phyloP scores from a whole-genome alignment of 148 eudicot genomes.

The Rhododendron griersonianum region DNA sequence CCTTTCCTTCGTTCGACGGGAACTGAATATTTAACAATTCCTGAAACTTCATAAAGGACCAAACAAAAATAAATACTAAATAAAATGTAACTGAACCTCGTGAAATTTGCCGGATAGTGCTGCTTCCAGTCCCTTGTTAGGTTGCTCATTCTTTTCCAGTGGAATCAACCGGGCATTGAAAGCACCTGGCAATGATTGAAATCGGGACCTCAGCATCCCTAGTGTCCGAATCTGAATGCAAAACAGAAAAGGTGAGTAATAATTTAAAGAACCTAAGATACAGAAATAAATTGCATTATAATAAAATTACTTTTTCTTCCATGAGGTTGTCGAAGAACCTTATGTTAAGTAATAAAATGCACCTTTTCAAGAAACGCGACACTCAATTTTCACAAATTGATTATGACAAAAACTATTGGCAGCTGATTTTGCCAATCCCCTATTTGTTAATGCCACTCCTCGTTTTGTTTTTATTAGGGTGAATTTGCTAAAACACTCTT shows the following conservation, averaged over 20 bases:
- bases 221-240: constrained; percentile 54
- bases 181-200: constrained; percentile 54
- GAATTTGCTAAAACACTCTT: too few species aligned
- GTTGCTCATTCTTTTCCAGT: constrained; percentile 29
- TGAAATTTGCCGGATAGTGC: constrained; percentile 42
- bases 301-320: not conserved
- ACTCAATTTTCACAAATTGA: not conserved
- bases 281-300: not conserved
- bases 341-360: not conserved
- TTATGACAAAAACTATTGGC: not conserved
- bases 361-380: not conserved
- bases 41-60: not conserved
- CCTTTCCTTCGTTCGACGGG: constrained; percentile 41
- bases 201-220: constrained; percentile 53
- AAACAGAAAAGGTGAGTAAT: constrained; percentile 1
- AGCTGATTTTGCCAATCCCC: too few species aligned
- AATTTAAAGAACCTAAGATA: constrained; percentile 3
- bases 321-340: not conserved
- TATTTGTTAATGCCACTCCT: too few species aligned
- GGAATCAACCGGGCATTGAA: constrained; percentile 51
- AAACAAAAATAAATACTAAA: not conserved
- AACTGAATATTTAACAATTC: constrained; percentile 26
- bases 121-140: constrained; percentile 46
- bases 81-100: constrained; percentile 24
- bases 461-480: too few species aligned